Evolutionary conservation across 2,329 filamentous ascomycete genomes (phyloP), one percentile per base, ranked within the genome.

Genomic region (Salinomyces thailandicus): DNA sequence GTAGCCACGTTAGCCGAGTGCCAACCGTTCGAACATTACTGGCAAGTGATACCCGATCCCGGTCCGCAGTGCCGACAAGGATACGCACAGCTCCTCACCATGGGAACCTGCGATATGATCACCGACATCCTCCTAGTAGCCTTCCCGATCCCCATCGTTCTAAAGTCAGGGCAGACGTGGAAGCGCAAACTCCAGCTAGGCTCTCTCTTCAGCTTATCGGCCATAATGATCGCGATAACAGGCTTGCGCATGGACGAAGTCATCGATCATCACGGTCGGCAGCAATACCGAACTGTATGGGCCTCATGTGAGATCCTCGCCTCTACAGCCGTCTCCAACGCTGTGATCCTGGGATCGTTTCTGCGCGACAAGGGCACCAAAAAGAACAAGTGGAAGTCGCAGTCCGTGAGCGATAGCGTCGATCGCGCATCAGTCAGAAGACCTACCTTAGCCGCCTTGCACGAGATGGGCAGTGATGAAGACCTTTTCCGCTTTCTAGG

Each of bases 301-400:
- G 91, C 91, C 4, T 94, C 87, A 0, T 71, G 93, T 13, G 91
- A 98, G 55, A 81, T 96, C 5, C 70, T 96, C 1, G 87, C 89
- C 34, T 87, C 91, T 4, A 84, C 87, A 0, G 77, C 78, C 0
- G 81, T 93, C 0, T 84, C 89, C 9, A 98, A 96, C 56, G 79
- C 81, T 3, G 71, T 98, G 14, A 83, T 95, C 1, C 73, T 98
- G 2, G 89, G 89, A 9, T 93, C 87, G 0, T 96, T 96, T 53
- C 77, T 96, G 18, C 76, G 89, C 11, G 89, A 96, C 57, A 75
- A 85, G 36, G 91, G 91, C 17, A 67, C 86, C 27, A 96, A 96
- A 68, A 94, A 93, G 62, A 72, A 73, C 38, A 91, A 85, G 55
- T 95, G 83, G 63, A 79, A 80, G 31, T 56, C 65, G 40, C 53